A percentile compares a stretch with the other conserved stretches of the same genome.
Conservation (phyloP, 2,329 filamentous ascomycete genomes). For the Herpotrichia juniperi region DNA sequence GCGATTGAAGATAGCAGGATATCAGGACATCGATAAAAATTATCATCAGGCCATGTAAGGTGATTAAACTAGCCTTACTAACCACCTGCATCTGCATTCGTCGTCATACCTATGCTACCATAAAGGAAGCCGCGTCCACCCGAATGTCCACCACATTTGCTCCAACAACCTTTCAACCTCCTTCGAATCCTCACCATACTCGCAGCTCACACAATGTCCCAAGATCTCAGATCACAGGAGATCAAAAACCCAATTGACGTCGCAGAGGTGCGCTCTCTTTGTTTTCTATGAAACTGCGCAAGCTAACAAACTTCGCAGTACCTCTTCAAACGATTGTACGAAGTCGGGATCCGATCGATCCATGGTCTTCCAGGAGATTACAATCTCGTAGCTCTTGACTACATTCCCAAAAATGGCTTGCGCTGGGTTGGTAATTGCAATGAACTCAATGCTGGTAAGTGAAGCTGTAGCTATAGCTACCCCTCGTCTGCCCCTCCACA, state of each 20-base stretch:
- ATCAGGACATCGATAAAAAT: conserved; percentile 1
- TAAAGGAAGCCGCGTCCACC: conserved; percentile 21
- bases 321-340: conserved; percentile 48
- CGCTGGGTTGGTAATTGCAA: conserved; percentile 68
- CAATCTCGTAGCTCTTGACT: conserved; percentile 60
- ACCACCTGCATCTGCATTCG: background rate
- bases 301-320: conserved; percentile 30
- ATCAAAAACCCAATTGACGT: conserved; percentile 60
- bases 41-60: conserved; percentile 16
- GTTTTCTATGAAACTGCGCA: conserved; percentile 6
- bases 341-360: conserved; percentile 51
- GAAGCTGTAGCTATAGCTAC: conserved; percentile 6
- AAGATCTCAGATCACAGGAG: conserved; percentile 48
- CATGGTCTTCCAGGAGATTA: conserved; percentile 56
- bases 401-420: conserved; percentile 60
- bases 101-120: conserved; percentile 15
- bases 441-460: conserved; percentile 63
- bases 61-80: conserved; percentile 7
- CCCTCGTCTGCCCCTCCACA: conserved; percentile 7
- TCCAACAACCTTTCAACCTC: conserved; percentile 4
- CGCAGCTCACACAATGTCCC: conserved; percentile 34
- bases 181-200: background rate
- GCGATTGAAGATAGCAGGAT: background rate
- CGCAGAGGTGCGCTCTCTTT: conserved; percentile 54
- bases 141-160: conserved; percentile 8